These are phyloP conservation scores for Termitomyces sp. DNA, from an alignment of 768 basidiomycete genomes.

Conservation along the genomic window DNA sequence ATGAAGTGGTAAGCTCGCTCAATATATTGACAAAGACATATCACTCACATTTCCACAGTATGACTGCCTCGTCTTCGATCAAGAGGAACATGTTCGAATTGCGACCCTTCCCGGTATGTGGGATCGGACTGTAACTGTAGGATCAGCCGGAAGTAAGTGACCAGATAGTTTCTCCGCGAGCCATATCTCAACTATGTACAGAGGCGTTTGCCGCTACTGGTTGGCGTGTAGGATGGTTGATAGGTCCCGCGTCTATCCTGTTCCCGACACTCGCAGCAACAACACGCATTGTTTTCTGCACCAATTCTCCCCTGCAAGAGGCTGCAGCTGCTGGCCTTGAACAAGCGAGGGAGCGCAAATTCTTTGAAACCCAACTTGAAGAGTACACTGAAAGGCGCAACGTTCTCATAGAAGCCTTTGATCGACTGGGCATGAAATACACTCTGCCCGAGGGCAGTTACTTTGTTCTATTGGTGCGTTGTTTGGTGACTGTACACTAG, in stretches of 20 bases:
- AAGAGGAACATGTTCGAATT: conserved; percentile 87
- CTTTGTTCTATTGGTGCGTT: conserved; percentile 77
- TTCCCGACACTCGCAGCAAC: conserved; percentile 84
- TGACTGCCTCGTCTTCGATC: conserved; percentile 89
- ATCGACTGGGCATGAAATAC: conserved; percentile 79
- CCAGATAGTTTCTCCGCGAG: not conserved
- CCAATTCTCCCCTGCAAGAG: conserved; percentile 93
- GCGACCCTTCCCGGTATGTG: conserved; percentile 97
- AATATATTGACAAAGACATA: not conserved
- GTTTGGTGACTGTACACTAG: not conserved
- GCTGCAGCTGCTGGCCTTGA: conserved; percentile 90
- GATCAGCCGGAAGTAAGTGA: conserved; percentile 87
- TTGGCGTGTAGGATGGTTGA: conserved; percentile 96
- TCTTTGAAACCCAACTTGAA: conserved; percentile 70
- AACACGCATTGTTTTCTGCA: conserved; percentile 94
- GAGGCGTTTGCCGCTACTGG: conserved; percentile 97
- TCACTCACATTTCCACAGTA: conserved; percentile 49
- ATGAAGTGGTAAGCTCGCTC: conserved; percentile 80
- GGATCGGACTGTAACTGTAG: conserved; percentile 95
- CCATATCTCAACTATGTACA: conserved; percentile 25
- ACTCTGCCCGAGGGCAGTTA: conserved; percentile 88
- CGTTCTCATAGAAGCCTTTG: conserved; percentile 77
- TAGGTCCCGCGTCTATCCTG: conserved; percentile 82
- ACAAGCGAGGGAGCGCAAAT: conserved; percentile 62
- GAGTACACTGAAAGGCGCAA: conserved; percentile 82